Evolutionary conservation across 78 protist species (phyloP), one percentile per base, ranked within the genome.

Genomic region (Dictyostelium purpureum): DNA sequence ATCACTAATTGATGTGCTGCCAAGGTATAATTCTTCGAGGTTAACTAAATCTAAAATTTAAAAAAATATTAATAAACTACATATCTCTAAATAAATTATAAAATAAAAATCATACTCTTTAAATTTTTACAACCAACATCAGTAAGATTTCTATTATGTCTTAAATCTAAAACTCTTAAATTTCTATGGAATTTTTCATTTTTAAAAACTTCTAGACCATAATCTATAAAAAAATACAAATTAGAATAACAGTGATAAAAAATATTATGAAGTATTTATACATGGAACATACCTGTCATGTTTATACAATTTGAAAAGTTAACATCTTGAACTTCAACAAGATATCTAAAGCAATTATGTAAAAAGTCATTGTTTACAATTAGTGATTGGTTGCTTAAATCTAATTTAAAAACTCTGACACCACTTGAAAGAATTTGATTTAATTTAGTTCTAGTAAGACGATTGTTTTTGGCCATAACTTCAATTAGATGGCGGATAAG

Each of bases 291-390:
- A 40, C 33, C 76, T 18, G 61, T 75, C 2, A 75, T 9, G 9
- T 52, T 47, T 28, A 21, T 66, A 75, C 81, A 75, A 51, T 75
- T 75, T 21, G 67, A 19, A 75, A 75, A 75, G 35, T 75, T 24
- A 2, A 81, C 70, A 16, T n/a, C 38, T 3, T n/a, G 9, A 31
- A 81, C 21, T 37, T 81, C 49, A 14, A 19, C 33, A 66, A 81
- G 51, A 28, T 26, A 35, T 31, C 45, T 24, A 12, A 81, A 52
- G 28, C 76, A 73, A 14, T 73, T 73, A 28, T 40, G 40, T 1
- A 85, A 33, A 38, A 85, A 85, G 26, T 85, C 75, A 61, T 85
- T 85, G 16, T 56, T 85, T 24, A 85, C 82, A 10, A 85, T 33
- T 0, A 38, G 4, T 35, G 11, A 40, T 59, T 85, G 92, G 35